phyloP scores from a whole-genome alignment of 2,329 filamentous ascomycete genomes.

The Coleophoma cylindrospora region DNA sequence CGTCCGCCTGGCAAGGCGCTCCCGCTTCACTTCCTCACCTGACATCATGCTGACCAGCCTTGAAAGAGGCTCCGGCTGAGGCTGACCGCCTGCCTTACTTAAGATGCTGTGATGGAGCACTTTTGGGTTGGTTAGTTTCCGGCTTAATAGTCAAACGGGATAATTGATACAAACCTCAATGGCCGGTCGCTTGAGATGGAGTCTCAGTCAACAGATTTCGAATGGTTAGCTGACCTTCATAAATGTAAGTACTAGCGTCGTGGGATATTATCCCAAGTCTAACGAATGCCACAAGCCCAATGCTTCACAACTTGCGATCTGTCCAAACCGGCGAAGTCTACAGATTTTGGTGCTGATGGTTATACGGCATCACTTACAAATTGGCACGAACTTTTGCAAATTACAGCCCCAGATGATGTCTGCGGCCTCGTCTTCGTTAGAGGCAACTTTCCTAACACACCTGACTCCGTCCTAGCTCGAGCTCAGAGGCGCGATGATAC shows the following conservation, averaged over 20 bases:
- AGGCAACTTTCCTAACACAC: slow-evolving; percentile 11
- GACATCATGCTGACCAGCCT: too few species aligned
- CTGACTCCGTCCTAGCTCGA: slow-evolving; percentile 13
- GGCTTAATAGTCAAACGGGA: neutral
- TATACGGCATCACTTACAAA: slow-evolving; percentile 14
- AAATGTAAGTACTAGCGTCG: slow-evolving; percentile 5
- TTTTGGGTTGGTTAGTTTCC: too few species aligned
- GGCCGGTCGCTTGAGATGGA: neutral
- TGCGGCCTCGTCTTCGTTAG: slow-evolving; percentile 14
- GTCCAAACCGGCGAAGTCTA: slow-evolving; percentile 11
- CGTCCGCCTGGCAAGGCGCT: too few species aligned
- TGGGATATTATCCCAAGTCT: neutral
- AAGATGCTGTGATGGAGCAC: too few species aligned
- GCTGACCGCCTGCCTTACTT: too few species aligned
- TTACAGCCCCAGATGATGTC: slow-evolving; percentile 12
- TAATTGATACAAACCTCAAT: neutral
- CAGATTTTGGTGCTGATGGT: slow-evolving; percentile 13
- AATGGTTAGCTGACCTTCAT: slow-evolving; percentile 9
- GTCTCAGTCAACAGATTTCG: slow-evolving; percentile 1
- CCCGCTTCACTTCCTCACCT: too few species aligned
- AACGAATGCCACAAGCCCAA: slow-evolving; percentile 5
- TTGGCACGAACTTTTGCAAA: slow-evolving; percentile 15
- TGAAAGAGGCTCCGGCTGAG: too few species aligned
- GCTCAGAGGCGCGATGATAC: slow-evolving; percentile 10
- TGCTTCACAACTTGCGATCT: slow-evolving; percentile 10